Evolutionary conservation across 345 rosid species (phyloP), one percentile per base, ranked within the genome.

Genomic region (Camelina hispida): DNA sequence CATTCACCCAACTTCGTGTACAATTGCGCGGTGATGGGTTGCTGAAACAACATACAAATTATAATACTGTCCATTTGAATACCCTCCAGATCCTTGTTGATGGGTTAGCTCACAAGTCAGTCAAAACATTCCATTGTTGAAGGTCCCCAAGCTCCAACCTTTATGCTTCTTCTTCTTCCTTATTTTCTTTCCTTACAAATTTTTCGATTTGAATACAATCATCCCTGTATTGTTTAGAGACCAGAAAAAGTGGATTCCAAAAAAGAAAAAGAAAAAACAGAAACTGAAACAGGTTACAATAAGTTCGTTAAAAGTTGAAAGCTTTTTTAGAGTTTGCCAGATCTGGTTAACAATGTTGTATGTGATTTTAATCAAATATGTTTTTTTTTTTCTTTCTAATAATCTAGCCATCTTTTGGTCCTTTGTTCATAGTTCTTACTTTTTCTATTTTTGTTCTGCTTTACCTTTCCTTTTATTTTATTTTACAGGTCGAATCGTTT

Each of bases 1-100:
- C 90, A 80, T 28, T 93, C 89, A 7, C 84, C 81, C 73, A 93
- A 85, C 82, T 93, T 93, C 78, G 98, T 93, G 66, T 93, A 91
- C 87, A 93, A 93, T 85, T 93, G 98, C 59, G 96, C 97, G 18
- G 97, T 93, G 64, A 93, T 93, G 97, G 96, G 97, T 53, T 93
- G 98, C 88, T 93, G 81, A 91, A 80, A 60, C 14, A 40, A 43
- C 43, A 22, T 14, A 60, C 28, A 54, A 28, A 28, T 43, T 7
- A 72, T 43, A 42, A 28, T 63, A 55, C 77, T 37, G 30, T 72
- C 68, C 69, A 62, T 73, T 73, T 57, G 66, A 55, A 65, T 65
- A 56, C 66, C 51, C 78, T 66, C 72, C 59, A 75, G 73, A 67
- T 67, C 68, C 62, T 43, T 76, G 73, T 40, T 68, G 56, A 68